A percentile compares a stretch with the other conserved stretches of the same genome.
Evolutionary conservation across 371 early-diverging fungal genomes (phyloP).

Genomic region (Mortierella sp.): DNA sequence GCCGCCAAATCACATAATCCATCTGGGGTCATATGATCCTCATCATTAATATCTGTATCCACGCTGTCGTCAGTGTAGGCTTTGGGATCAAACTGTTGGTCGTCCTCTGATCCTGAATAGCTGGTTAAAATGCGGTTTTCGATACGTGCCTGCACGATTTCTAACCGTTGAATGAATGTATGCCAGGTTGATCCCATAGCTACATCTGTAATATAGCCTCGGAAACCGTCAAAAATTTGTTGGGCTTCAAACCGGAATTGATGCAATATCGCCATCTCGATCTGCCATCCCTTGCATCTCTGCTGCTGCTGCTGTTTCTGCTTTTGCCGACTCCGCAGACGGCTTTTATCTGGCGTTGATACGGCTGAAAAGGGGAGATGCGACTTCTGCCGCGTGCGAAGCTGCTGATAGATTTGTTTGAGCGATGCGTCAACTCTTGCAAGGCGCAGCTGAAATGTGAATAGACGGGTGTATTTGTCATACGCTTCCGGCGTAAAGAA

Average conservation of each 20-base stretch:
- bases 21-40: conserved; percentile 23
- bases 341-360: too few species aligned
- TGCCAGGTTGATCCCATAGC: conserved; percentile 62
- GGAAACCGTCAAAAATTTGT: conserved; percentile 61
- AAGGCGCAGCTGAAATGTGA: conserved; percentile 63
- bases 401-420: conserved; percentile 55
- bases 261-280: conserved; percentile 42
- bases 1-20: conserved; percentile 31
- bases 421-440: conserved; percentile 52
- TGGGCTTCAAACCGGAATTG: conserved; percentile 62
- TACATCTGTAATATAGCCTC: conserved; percentile 60
- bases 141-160: conserved; percentile 25
- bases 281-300: neutral
- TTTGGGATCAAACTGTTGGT: neutral
- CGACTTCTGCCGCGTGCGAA: conserved; percentile 20
- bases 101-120: neutral
- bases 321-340: neutral
- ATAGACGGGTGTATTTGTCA: conserved; percentile 66
- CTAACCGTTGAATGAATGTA: conserved; percentile 58
- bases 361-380: neutral
- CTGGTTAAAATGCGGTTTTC: conserved; percentile 24
- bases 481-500: conserved; percentile 58
- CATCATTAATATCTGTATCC: conserved; percentile 19
- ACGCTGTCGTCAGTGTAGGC: neutral
- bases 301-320: neutral